These are phyloP conservation scores for Pleurotus citrinopileatus DNA, from an alignment of 768 basidiomycete genomes.

Conservation along the genomic window DNA sequence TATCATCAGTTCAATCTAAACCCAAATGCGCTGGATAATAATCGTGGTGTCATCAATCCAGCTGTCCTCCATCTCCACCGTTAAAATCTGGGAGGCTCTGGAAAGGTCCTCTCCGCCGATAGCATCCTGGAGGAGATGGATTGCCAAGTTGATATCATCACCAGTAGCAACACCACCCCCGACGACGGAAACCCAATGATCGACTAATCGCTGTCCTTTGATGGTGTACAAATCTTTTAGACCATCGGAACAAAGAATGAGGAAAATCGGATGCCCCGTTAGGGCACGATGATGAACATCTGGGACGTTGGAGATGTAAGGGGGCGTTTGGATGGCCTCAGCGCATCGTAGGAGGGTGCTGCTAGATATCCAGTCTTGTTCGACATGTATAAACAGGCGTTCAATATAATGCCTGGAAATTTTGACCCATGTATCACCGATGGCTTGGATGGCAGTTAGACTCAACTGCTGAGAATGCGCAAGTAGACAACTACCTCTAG, in stretches of 20 bases:
- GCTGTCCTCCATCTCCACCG: slow-evolving; percentile 40
- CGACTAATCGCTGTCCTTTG: slow-evolving; percentile 21
- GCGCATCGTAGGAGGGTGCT: slow-evolving; percentile 29
- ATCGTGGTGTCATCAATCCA: slow-evolving; percentile 49
- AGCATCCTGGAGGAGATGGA: slow-evolving; percentile 37
- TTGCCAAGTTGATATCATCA: slow-evolving; percentile 27
- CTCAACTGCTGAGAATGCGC: not conserved
- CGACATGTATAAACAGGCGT: slow-evolving; percentile 33
- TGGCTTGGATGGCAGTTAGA: slow-evolving; percentile 14
- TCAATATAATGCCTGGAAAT: slow-evolving; percentile 39
- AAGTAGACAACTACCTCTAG: slow-evolving; percentile 39
- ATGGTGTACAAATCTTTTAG: slow-evolving; percentile 34
- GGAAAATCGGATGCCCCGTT: slow-evolving; percentile 29
- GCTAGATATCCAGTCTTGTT: slow-evolving; percentile 28
- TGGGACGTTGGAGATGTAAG: slow-evolving; percentile 41
- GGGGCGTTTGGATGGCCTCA: slow-evolving; percentile 34
- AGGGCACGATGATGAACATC: slow-evolving; percentile 35
- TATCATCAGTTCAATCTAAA: slow-evolving; percentile 41
- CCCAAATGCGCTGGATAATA: slow-evolving; percentile 41
- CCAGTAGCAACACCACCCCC: slow-evolving; percentile 16
- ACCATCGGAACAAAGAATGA: slow-evolving; percentile 43
- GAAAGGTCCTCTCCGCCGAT: slow-evolving; percentile 34
- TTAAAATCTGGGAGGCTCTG: slow-evolving; percentile 36
- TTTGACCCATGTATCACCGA: slow-evolving; percentile 46
- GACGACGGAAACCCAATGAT: slow-evolving; percentile 30